phyloP scores from a whole-genome alignment of 208 protist genomes.

The Leishmania arabica region DNA sequence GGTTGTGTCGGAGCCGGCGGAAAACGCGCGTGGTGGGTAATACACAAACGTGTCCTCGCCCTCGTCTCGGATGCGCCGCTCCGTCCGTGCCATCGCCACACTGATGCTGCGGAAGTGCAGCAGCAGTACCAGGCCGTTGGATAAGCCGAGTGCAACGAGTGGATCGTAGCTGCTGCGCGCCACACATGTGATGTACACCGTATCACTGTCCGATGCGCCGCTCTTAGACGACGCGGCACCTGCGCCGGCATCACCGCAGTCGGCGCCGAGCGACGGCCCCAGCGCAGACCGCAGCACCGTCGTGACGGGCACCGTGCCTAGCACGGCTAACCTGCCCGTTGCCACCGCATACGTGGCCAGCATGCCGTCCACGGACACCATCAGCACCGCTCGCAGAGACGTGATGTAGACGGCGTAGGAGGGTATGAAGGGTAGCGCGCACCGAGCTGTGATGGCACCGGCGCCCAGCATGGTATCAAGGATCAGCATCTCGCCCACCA shows the following conservation, averaged over 20 bases:
- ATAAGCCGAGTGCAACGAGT: slow-evolving; percentile 76
- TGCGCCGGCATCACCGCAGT: background rate
- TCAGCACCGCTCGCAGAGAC: slow-evolving; percentile 60
- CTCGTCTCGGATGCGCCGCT: slow-evolving; percentile 24
- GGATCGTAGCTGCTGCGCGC: slow-evolving; percentile 70
- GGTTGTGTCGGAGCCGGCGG: background rate
- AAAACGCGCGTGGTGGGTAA: slow-evolving; percentile 12
- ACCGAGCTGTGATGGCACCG: slow-evolving; percentile 48
- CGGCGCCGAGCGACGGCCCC: slow-evolving; percentile 11
- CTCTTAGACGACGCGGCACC: background rate
- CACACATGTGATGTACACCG: slow-evolving; percentile 46
- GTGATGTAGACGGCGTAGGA: slow-evolving; percentile 68
- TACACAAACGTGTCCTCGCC: slow-evolving; percentile 46
- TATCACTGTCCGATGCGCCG: background rate
- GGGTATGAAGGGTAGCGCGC: slow-evolving; percentile 74
- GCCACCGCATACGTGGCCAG: slow-evolving; percentile 66
- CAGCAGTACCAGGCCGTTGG: slow-evolving; percentile 56
- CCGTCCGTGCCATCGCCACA: slow-evolving; percentile 16
- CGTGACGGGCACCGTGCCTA: slow-evolving; percentile 37
- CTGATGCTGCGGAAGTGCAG: slow-evolving; percentile 44
- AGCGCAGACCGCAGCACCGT: slow-evolving; percentile 17
- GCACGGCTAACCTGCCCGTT: slow-evolving; percentile 37
- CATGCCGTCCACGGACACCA: slow-evolving; percentile 58
- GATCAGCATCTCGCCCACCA: slow-evolving; percentile 40
- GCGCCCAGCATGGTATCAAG: slow-evolving; percentile 39